Evolutionary conservation across 2,329 filamentous ascomycete species (phyloP), one percentile per base, ranked within the genome.

Genomic region (Camillea tinctor): DNA sequence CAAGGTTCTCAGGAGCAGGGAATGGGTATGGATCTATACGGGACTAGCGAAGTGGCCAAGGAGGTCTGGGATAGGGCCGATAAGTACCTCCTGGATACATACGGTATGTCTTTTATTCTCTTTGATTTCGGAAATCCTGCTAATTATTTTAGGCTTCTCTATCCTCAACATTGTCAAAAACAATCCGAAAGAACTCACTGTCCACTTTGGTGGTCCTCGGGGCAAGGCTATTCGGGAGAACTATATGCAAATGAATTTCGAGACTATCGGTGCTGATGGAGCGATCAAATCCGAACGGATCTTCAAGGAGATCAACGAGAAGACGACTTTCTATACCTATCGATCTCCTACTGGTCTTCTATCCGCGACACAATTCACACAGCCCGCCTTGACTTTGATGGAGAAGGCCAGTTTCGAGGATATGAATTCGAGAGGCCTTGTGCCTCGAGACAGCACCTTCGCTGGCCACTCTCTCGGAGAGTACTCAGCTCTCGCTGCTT

Each of bases 161-260:
- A 99, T 99, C 72, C 96, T 93, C 74, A 93, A 98, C 78, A 99
- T 99, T 72, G 95, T 99, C 77, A 96, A 93, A 84, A 99, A 98
- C 83, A 99, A 99, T 79, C 95, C 95, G 65, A 97, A 97, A 83
- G 95, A 98, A 80, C 88, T 99, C 58, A 99, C 96, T 4, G 92
- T 99, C 66, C 91, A 99, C 82, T 99, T 99, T 73, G 95, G 96
- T 80, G 95, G 95, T 54, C 93, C 95, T 63, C 91, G 92, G 60
- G 95, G 95, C 73, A 99, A 98, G 81, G 93, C 92, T 55, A 99
- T 99, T 69, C 92, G 95, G 64, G 90, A 97, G 74, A 99, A 99
- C 79, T 99, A 99, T 83, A 98, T 98, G 90, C 89, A 94, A 61
- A 99, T 99, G 95, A 98, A 94, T 53, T 99, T 98, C 77, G 95